phyloP scores from a whole-genome alignment of 2,329 filamentous ascomycete genomes.

The Lecanicillium sp. region DNA sequence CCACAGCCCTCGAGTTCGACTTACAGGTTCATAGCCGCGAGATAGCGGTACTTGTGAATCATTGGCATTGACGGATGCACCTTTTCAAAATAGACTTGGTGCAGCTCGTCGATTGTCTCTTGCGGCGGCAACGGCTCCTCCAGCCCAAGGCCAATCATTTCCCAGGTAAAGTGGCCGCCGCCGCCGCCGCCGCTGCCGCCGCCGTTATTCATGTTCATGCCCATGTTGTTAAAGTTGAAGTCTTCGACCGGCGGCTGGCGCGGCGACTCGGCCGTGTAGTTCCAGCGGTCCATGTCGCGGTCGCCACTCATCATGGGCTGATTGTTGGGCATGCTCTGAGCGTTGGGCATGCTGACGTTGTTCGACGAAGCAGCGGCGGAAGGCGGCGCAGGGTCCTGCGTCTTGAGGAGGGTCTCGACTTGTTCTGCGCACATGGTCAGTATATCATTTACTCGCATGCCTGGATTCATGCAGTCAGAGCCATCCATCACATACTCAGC shows the following conservation, averaged over 20 bases:
- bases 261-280: constrained; percentile 46
- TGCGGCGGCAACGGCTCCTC: constrained; percentile 53
- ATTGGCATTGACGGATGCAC: constrained; percentile 79
- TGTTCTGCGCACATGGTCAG: constrained; percentile 70
- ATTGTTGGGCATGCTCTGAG: constrained; percentile 14
- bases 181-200: too few relatives aligned
- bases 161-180: constrained; percentile 65
- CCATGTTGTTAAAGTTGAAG: constrained; percentile 45
- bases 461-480: constrained; percentile 2
- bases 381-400: constrained; percentile 50
- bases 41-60: constrained; percentile 81
- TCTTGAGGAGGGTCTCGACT: constrained; percentile 85
- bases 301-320: constrained; percentile 30
- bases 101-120: constrained; percentile 73
- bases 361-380: constrained; percentile 16
- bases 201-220: constrained; percentile 41
- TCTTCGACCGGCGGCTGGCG: constrained; percentile 43
- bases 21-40: constrained; percentile 78
- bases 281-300: constrained; percentile 47
- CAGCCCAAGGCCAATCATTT: constrained; percentile 56
- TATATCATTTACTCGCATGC: not conserved
- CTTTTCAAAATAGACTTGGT: constrained; percentile 85
- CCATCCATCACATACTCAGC: constrained; percentile 66
- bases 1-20: constrained; percentile 15
- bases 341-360: constrained; percentile 19